Evolutionary conservation across 768 basidiomycete genomes (phyloP), one percentile per base, ranked within the genome.

Genomic region (Wakefieldia striispora): DNA sequence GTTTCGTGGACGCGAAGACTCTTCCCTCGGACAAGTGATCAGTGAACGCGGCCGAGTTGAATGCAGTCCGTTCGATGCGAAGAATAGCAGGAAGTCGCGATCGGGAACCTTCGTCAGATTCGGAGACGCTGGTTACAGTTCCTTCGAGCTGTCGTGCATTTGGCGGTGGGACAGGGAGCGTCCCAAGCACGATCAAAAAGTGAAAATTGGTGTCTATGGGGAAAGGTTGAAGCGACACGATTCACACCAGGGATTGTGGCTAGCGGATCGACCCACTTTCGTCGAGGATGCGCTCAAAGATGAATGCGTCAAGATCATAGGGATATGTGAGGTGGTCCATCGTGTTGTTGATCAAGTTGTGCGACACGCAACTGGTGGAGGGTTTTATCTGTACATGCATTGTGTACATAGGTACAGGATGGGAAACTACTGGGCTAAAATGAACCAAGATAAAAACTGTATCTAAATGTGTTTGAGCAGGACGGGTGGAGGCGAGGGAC

Each of bases 31-130:
- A 83, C 69, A 48, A 79, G 60, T 21, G 61, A 47, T 14, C 64
- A 52, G 20, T 69, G 17, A 71, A 59, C 7, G 72, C 64, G 8
- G 73, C 50, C n/a, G 79, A 70, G 16, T 33, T 33, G 49, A 94
- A 73, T 2, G 86, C 77, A 0, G 85, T 85, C 63, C 84, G 91
- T 64, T 92, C 88, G 34, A 95, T 71, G 33, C 84, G 80, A n/a
- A 94, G 60, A 53, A 95, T 84, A 3, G 87, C 82, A 27, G 73
- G 72, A 2, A 74, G 66, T n/a, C 70, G 64, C 1, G 50, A n/a
- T 4, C 54, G 56, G 16, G 41, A 19, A 9, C 33, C 11, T 2
- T 1, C 10, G 11, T 54, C 26, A 9, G 54, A 33, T 33, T 33
- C 17, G 6, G 62, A 6, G 26, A 33, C 11, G 41, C 24, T 36